Evolutionary conservation across 805 yeast genomes (phyloP).

Genomic region (Candida insectorum): DNA sequence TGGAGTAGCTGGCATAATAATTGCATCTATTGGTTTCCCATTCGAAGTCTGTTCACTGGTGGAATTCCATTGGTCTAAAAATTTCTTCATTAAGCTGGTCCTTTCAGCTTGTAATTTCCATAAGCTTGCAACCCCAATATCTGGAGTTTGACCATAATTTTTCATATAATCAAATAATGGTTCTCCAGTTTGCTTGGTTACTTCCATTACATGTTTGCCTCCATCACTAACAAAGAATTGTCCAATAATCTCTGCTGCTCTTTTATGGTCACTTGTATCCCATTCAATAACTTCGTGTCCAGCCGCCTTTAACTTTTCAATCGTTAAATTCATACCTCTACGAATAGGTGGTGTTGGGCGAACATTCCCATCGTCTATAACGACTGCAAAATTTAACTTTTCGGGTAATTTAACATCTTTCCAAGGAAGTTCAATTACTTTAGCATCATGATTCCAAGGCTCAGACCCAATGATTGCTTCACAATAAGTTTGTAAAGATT

Average conservation of each 20-base stretch:
- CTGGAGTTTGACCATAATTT: conserved; percentile 55
- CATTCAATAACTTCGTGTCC: conserved; percentile 57
- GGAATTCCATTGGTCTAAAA: conserved; percentile 52
- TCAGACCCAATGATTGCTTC: conserved; percentile 39
- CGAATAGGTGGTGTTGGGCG: conserved; percentile 58
- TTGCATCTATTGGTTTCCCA: conserved; percentile 43
- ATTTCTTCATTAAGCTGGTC: conserved; percentile 53
- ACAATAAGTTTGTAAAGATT: conserved; percentile 11
- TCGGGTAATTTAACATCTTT: conserved; percentile 37
- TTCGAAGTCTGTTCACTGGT: conserved; percentile 45
- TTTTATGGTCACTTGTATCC: conserved; percentile 53
- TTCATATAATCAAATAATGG: conserved; percentile 62
- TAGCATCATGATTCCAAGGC: conserved; percentile 58
- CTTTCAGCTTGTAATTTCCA: conserved; percentile 50
- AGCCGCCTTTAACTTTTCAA: conserved; percentile 50
- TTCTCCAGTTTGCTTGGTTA: conserved; percentile 64
- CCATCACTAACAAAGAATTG: conserved; percentile 66
- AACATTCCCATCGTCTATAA: conserved; percentile 64
- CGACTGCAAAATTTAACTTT: conserved; percentile 50
- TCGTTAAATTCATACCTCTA: conserved; percentile 53
- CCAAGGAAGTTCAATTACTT: conserved; percentile 52
- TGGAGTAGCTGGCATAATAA: conserved; percentile 64
- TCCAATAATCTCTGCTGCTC: conserved; percentile 57
- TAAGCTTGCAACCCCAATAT: conserved; percentile 43
- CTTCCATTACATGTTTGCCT: conserved; percentile 50